Conservation (phyloP, 1,284 basidiomycete genomes). For the Tilletia horrida region DNA sequence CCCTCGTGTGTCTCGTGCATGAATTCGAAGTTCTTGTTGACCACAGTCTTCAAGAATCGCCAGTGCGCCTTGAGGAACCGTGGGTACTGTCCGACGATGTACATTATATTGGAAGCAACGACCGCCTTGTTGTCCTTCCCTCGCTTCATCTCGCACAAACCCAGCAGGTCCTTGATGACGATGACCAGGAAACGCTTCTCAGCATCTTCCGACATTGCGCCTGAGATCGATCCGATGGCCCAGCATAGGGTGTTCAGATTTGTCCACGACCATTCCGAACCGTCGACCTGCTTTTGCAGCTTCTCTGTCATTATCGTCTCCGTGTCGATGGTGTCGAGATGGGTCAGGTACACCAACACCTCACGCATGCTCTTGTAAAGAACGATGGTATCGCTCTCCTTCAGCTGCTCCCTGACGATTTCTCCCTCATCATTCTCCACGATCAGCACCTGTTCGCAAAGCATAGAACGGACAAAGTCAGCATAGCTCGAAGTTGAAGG, state of each 20-base stretch:
- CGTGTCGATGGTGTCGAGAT: constrained; percentile 92
- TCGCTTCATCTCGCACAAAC: constrained; percentile 95
- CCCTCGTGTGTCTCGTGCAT: constrained; percentile 99
- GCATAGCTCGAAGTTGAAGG: no score
- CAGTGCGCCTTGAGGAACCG: constrained; percentile 99
- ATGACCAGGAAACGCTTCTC: constrained; percentile 98
- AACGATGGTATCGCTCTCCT: constrained; percentile 97
- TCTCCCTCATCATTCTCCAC: constrained; percentile 99
- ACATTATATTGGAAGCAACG: constrained; percentile 99
- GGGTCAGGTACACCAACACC: constrained; percentile 85
- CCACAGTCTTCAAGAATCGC: constrained; percentile 99
- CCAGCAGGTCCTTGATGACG: constrained; percentile 96
- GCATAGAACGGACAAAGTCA: background rate
- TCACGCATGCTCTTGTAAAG: constrained; percentile 99
- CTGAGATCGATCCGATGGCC: constrained; percentile 99
- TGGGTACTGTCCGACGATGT: constrained; percentile 99
- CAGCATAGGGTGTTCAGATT: constrained; percentile 99
- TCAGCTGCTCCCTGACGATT: constrained; percentile 99
- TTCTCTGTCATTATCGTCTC: constrained; percentile 88
- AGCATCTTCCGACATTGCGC: constrained; percentile 97
- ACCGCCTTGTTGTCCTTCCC: constrained; percentile 99
- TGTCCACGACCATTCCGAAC: constrained; percentile 98
- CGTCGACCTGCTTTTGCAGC: constrained; percentile 92
- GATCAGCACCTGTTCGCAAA: constrained; percentile 67
- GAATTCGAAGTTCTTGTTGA: constrained; percentile 99